Conservation (phyloP, 2,329 filamentous ascomycete species). For the Chrysosphaeria jannelii region DNA sequence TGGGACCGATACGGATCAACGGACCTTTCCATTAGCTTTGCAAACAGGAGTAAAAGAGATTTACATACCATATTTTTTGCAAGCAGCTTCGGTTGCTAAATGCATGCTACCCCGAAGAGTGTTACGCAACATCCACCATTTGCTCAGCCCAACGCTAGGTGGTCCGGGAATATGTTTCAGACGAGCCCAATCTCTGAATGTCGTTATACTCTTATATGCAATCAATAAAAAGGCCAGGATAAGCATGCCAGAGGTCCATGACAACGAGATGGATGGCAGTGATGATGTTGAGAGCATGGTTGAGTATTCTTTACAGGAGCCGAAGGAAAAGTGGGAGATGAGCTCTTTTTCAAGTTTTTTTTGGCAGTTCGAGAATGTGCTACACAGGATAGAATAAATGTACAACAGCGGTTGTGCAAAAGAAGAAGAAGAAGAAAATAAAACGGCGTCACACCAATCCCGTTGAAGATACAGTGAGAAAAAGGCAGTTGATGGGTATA, state of each 20-base stretch:
- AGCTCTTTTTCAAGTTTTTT: background rate
- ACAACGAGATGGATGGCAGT: slow-evolving; percentile 1
- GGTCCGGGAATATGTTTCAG: slow-evolving; percentile 7
- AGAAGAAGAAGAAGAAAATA: too few species aligned
- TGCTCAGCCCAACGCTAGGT: slow-evolving; percentile 5
- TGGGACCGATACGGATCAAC: slow-evolving; percentile 7
- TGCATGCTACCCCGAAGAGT: slow-evolving; percentile 7
- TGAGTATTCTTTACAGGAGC: too few species aligned
- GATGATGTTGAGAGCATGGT: slow-evolving; percentile 1
- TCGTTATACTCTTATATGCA: too few species aligned
- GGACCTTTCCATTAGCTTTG: slow-evolving; percentile 5
- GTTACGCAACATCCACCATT: slow-evolving; percentile 8
- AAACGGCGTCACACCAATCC: too few species aligned
- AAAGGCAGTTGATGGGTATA: too few species aligned
- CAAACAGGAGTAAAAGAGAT: background rate
- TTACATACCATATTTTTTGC: slow-evolving; percentile 6
- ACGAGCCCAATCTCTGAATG: too few species aligned
- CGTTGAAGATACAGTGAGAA: too few species aligned
- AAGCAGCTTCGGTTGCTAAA: slow-evolving; percentile 6
- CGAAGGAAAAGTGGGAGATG: too few species aligned
- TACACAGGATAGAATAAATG: too few species aligned
- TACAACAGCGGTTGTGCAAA: too few species aligned
- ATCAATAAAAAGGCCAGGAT: slow-evolving; percentile 5
- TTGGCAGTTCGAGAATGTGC: too few species aligned
- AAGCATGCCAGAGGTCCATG: slow-evolving; percentile 1